Percentiles rank a stretch among this genome's conserved stretches.
These are phyloP conservation scores for Epichloe scottii DNA, from an alignment of 2,329 filamentous ascomycete genomes.

Conservation along the genomic window DNA sequence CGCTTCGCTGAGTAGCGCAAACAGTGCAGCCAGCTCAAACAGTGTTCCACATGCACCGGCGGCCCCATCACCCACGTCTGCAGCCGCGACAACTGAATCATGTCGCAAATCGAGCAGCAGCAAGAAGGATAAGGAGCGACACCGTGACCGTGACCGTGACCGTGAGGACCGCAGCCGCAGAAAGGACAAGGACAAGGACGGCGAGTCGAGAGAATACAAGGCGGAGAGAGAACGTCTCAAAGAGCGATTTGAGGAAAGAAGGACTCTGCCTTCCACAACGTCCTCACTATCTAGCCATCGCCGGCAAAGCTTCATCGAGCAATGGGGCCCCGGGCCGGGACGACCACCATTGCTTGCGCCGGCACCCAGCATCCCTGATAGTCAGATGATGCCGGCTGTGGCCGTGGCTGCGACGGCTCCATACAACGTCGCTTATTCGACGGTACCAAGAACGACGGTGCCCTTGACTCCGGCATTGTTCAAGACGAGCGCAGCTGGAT, in stretches of 20 bases:
- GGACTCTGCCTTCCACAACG: constrained; percentile 7
- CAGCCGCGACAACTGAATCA: constrained; percentile 13
- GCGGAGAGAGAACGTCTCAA: constrained; percentile 25
- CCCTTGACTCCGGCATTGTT: constrained; percentile 15
- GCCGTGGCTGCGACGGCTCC: neutral
- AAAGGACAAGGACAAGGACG: constrained; percentile 10
- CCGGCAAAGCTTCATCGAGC: constrained; percentile 22
- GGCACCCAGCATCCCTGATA: constrained; percentile 1
- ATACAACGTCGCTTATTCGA: neutral
- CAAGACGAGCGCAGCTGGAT: constrained; percentile 11
- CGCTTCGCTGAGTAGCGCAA: neutral
- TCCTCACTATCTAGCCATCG: constrained; percentile 11
- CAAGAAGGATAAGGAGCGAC: constrained; percentile 5
- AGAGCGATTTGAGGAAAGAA: constrained; percentile 24
- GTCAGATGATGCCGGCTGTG: neutral
- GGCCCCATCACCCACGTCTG: constrained; percentile 12
- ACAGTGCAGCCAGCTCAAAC: neutral
- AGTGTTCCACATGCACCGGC: constrained; percentile 3
- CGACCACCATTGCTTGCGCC: constrained; percentile 12
- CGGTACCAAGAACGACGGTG: constrained; percentile 11
- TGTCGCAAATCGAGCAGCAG: constrained; percentile 17
- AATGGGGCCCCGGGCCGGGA: neutral
- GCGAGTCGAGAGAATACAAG: constrained; percentile 10
- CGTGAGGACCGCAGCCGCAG: constrained; percentile 15
- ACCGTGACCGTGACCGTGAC: constrained; percentile 7